These are phyloP conservation scores for Penicillium occitanis DNA, from an alignment of 2,329 filamentous ascomycete species.

Conservation along the genomic window DNA sequence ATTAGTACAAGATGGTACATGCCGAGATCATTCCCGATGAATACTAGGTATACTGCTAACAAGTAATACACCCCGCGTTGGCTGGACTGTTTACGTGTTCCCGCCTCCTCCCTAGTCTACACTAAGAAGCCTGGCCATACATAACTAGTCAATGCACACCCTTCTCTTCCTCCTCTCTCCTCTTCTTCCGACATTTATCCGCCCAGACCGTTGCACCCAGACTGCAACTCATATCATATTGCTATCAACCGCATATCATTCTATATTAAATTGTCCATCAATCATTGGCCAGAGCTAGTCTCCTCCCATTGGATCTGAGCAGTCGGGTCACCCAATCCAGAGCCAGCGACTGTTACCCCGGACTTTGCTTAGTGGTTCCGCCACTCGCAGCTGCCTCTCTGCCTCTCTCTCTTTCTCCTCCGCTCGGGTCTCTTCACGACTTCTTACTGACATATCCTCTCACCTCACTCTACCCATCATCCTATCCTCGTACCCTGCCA, in stretches of 20 bases:
- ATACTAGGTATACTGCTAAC: neutral
- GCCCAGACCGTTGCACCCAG: neutral
- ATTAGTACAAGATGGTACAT: neutral
- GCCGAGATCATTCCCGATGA: neutral
- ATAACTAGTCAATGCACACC: neutral
- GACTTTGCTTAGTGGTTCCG: conserved; percentile 6
- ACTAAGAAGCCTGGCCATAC: neutral
- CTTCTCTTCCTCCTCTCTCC: neutral
- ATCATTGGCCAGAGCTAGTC: conserved; percentile 3
- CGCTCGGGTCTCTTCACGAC: neutral
- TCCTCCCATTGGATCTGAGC: conserved; percentile 1
- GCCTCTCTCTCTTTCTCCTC: neutral
- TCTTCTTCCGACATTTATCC: neutral
- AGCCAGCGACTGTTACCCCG: conserved; percentile 1
- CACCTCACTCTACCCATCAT: neutral
- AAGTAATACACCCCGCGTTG: neutral
- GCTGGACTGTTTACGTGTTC: neutral
- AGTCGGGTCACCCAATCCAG: neutral
- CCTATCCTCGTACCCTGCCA: neutral
- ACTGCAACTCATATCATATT: neutral
- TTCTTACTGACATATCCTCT: neutral
- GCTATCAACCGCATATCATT: neutral
- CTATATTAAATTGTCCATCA: neutral
- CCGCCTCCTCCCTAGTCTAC: neutral
- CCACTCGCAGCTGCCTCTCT: conserved; percentile 13